These are phyloP conservation scores for Yamadazyma spencermartinsiae DNA, from an alignment of 1,139 yeast genomes.

Conservation along the genomic window DNA sequence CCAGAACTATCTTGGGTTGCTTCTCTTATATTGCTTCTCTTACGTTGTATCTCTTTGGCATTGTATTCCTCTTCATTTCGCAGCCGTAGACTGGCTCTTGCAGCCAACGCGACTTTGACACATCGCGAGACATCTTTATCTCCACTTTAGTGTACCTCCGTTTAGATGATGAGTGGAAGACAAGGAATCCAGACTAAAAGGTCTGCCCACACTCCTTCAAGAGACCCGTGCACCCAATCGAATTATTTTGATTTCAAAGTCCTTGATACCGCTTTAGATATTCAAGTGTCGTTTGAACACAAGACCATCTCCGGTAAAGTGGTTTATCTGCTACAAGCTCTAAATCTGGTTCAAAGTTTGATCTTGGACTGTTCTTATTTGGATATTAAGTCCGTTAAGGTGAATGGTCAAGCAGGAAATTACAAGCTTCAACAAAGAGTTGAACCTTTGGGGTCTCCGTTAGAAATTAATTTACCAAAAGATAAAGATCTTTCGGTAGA, in stretches of 20 bases:
- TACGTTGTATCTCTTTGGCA: too few relatives aligned
- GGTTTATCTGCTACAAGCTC: conserved; percentile 19
- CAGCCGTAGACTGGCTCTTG: too few relatives aligned
- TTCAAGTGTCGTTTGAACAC: conserved; percentile 30
- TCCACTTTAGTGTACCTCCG: too few relatives aligned
- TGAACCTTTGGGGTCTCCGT: conserved; percentile 36
- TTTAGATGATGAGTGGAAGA: conserved; percentile 14
- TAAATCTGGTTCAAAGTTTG: conserved; percentile 12
- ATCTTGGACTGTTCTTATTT: conserved; percentile 36
- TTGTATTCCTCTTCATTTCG: too few relatives aligned
- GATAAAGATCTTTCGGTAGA: conserved; percentile 15
- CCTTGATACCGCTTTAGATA: conserved; percentile 26
- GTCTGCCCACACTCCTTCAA: conserved; percentile 9
- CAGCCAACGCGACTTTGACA: too few relatives aligned
- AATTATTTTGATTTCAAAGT: conserved; percentile 61
- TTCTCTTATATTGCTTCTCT: too few relatives aligned
- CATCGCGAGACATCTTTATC: too few relatives aligned
- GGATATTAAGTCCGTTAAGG: conserved; percentile 20
- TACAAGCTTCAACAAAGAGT: conserved; percentile 20
- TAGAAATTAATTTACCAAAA: conserved; percentile 20
- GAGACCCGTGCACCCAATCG: conserved; percentile 75
- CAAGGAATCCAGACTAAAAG: conserved; percentile 6
- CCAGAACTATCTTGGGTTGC: too few relatives aligned
- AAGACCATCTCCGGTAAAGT: conserved; percentile 32
- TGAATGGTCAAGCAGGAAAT: conserved; percentile 21